Evolutionary conservation across 1,284 basidiomycete genomes (phyloP), one percentile per base, ranked within the genome.

Genomic region (Ceratorhiza oryzae-sativae): DNA sequence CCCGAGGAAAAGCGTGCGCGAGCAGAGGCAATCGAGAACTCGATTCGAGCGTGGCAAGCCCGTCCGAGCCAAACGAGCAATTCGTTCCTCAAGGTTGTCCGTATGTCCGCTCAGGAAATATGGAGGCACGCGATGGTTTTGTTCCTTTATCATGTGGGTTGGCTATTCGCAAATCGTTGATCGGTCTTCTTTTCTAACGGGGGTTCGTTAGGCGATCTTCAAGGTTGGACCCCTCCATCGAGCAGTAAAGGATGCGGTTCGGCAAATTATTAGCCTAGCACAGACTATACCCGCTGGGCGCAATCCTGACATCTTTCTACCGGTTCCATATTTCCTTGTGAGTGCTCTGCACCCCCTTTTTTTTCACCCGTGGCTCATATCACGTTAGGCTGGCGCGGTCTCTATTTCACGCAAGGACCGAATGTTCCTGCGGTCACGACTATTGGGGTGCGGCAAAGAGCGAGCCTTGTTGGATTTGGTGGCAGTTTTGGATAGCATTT

Each of bases 251-350:
- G 65, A 70, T 23, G 65, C 65, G 36, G 65, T 70, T 56, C 65
- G 65, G 25, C 65, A 70, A 58, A 70, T 70, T 25, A 70, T 70
- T 36, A 70, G 65, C 18, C 41, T 70, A 20, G 65, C 65, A 9
- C 65, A 70, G 32, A 70, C 65, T 27, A 70, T 70, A 32, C 65
- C 65, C 27, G 65, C 65, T 70, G 65, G 65, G 20, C 65, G 65
- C 8, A 70, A 70, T 46, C 65, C 65, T n/a, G 65, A 70, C 25
- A 70, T 70, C 36, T 70, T 70, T 36, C 30, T 70, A 15, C 65
- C 65, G 15, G 65, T 70, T 18, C 65, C 65, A n/a, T 70, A 58
- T 20, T 70, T 70, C 53, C 27, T 70, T 13, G 65, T 70, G 20
- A 70, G 65, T 39, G 36, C 36, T 13, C 36, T 39, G 36, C 36